Percentiles rank a stretch among this genome's conserved stretches.
phyloP scores from a whole-genome alignment of 805 yeast genomes.

The Cyberlindnera euphorbiae region DNA sequence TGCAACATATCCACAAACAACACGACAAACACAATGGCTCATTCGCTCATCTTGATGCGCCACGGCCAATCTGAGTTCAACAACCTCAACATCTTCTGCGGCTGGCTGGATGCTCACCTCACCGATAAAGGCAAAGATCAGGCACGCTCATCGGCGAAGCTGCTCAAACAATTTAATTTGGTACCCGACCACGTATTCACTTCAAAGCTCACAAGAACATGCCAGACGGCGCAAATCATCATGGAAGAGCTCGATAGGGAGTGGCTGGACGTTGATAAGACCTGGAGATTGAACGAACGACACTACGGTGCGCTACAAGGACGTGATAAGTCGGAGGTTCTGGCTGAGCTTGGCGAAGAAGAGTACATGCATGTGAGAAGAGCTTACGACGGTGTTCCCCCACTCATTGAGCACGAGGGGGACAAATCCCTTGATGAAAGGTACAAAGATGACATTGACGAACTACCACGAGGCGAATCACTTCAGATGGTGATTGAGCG shows the following conservation, averaged over 20 bases:
- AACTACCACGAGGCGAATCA: slow-evolving; percentile 69
- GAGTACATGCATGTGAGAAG: slow-evolving; percentile 77
- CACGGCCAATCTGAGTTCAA: slow-evolving; percentile 85
- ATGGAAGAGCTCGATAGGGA: slow-evolving; percentile 48
- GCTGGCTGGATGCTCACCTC: slow-evolving; percentile 77
- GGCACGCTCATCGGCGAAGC: slow-evolving; percentile 59
- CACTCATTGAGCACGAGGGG: slow-evolving; percentile 39
- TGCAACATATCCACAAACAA: not conserved
- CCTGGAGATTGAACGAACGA: slow-evolving; percentile 81
- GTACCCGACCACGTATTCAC: slow-evolving; percentile 62
- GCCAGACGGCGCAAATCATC: slow-evolving; percentile 68
- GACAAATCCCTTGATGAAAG: slow-evolving; percentile 28
- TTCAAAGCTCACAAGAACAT: slow-evolving; percentile 67
- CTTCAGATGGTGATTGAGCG: slow-evolving; percentile 66
- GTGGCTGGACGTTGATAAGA: slow-evolving; percentile 51
- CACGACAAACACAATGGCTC: slow-evolving; percentile 8
- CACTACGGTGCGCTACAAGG: slow-evolving; percentile 85
- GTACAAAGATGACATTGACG: slow-evolving; percentile 32
- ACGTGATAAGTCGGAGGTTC: slow-evolving; percentile 60
- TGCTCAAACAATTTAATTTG: slow-evolving; percentile 45
- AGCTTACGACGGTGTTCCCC: slow-evolving; percentile 72
- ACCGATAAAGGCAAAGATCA: slow-evolving; percentile 65
- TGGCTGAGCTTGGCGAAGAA: slow-evolving; percentile 63
- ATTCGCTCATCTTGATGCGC: slow-evolving; percentile 55
- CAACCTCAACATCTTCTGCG: slow-evolving; percentile 71